phyloP scores from a whole-genome alignment of 2,329 filamentous ascomycete genomes.

The Colletotrichum nymphaeae region DNA sequence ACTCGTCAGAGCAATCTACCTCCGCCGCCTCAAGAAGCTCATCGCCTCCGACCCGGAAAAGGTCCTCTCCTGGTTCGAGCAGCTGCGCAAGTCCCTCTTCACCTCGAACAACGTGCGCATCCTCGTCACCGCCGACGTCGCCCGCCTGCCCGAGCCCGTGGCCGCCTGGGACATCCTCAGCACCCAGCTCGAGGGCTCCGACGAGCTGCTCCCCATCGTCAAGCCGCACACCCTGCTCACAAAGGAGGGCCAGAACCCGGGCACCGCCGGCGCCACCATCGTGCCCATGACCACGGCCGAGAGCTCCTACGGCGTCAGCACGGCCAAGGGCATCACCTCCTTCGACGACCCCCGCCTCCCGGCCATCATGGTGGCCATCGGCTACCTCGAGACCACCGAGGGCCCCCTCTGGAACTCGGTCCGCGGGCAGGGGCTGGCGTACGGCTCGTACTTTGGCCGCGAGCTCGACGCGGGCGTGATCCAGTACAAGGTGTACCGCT shows the following conservation, averaged over 20 bases:
- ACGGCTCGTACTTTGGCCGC: conserved; percentile 83
- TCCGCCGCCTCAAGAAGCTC: conserved; percentile 86
- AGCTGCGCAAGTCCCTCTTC: conserved; percentile 80
- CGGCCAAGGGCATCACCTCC: conserved; percentile 78
- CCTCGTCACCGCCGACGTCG: conserved; percentile 84
- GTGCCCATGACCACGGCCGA: conserved; percentile 94
- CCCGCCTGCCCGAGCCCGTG: conserved; percentile 79
- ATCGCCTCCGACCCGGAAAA: conserved; percentile 80
- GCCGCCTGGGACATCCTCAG: conserved; percentile 80
- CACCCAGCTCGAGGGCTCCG: conserved; percentile 56
- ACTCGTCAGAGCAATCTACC: conserved; percentile 87
- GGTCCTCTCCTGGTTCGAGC: conserved; percentile 82
- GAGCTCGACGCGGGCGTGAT: conserved; percentile 84
- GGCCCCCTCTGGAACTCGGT: conserved; percentile 95
- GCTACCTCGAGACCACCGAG: conserved; percentile 93
- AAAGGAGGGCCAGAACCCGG: conserved; percentile 78
- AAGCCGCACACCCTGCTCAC: conserved; percentile 79
- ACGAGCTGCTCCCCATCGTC: conserved; percentile 73
- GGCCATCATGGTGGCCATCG: conserved; percentile 85
- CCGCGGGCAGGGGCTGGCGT: conserved; percentile 92
- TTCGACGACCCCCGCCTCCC: conserved; percentile 83
- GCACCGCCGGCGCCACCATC: conserved; percentile 78
- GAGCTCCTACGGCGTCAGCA: conserved; percentile 87
- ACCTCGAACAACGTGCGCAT: conserved; percentile 87
- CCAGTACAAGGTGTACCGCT: conserved; percentile 89